phyloP scores from a whole-genome alignment of 2,329 filamentous ascomycete genomes.

The Phoma sp. region DNA sequence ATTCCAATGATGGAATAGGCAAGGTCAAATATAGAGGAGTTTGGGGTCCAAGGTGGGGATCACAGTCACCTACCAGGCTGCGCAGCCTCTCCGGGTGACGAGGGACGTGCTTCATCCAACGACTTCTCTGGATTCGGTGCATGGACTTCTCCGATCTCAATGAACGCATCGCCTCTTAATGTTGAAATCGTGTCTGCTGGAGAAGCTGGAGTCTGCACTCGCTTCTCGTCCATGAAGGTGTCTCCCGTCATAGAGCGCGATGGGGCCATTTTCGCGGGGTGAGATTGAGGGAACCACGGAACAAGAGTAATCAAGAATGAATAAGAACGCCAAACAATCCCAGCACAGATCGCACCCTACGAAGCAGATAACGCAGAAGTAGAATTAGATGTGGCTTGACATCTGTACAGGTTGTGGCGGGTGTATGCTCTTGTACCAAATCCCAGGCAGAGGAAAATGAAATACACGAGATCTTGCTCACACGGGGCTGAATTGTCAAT shows the following conservation, averaged over 20 bases:
- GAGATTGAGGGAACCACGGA: not conserved
- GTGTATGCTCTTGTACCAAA: not conserved
- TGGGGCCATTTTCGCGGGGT: slow-evolving; percentile 35
- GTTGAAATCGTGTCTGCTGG: slow-evolving; percentile 39
- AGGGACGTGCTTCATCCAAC: slow-evolving; percentile 15
- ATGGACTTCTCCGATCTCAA: slow-evolving; percentile 35
- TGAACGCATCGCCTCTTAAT: slow-evolving; percentile 39
- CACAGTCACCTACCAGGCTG: slow-evolving; percentile 40
- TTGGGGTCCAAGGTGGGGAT: slow-evolving; percentile 22
- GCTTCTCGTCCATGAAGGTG: slow-evolving; percentile 34
- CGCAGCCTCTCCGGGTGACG: slow-evolving; percentile 28
- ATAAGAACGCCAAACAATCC: not conserved
- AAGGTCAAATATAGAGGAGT: not conserved
- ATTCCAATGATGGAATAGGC: not conserved
- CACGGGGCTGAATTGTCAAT: not conserved
- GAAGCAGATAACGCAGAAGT: not conserved
- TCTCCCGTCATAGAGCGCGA: slow-evolving; percentile 41
- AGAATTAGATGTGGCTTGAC: slow-evolving; percentile 14
- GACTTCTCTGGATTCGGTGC: slow-evolving; percentile 14
- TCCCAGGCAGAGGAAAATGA: not conserved
- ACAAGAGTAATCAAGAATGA: not conserved
- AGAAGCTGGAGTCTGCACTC: slow-evolving; percentile 32
- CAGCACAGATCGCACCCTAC: not conserved
- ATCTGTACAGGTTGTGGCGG: not conserved
- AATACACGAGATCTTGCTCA: not conserved